Percentiles rank a stretch among this genome's conserved stretches.
phyloP scores from a whole-genome alignment of 371 early-diverging fungal species.

The Haplosporangium sp. region DNA sequence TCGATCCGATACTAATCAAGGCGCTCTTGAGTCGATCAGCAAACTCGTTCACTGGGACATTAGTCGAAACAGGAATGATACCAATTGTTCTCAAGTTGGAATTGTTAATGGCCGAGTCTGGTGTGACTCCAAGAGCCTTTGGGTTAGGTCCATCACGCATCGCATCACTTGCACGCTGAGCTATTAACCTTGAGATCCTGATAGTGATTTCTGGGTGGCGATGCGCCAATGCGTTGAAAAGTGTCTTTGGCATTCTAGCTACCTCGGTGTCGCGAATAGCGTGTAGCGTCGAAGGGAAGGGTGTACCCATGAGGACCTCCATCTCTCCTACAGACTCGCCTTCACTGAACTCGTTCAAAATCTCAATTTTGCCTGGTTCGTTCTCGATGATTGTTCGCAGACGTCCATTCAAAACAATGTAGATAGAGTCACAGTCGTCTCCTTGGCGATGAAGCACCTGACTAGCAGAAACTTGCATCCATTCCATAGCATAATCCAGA shows the following conservation, averaged over 20 bases:
- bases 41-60: slow-evolving; percentile 91
- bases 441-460: slow-evolving; percentile 92
- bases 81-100: slow-evolving; percentile 94
- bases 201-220: slow-evolving; percentile 93
- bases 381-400: slow-evolving; percentile 85
- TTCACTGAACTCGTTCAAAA: slow-evolving; percentile 90
- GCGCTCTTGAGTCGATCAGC: slow-evolving; percentile 84
- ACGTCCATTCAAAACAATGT: slow-evolving; percentile 95
- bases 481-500: slow-evolving; percentile 96
- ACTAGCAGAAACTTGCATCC: slow-evolving; percentile 94
- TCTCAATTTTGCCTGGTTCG: slow-evolving; percentile 76
- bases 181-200: slow-evolving; percentile 92
- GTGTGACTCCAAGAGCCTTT: slow-evolving; percentile 30
- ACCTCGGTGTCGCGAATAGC: slow-evolving; percentile 98
- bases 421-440: slow-evolving; percentile 88
- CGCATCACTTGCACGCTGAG: slow-evolving; percentile 74
- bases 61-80: slow-evolving; percentile 86
- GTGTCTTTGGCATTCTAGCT: slow-evolving; percentile 93
- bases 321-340: slow-evolving; percentile 96
- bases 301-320: slow-evolving; percentile 88
- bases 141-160: slow-evolving; percentile 21
- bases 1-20: slow-evolving; percentile 79
- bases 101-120: slow-evolving; percentile 70
- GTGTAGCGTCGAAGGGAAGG: slow-evolving; percentile 90
- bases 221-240: slow-evolving; percentile 91